Base-by-base conservation (phyloP, 192 early-diverging fungal genomes). In the Physocladia obscura region DNA sequence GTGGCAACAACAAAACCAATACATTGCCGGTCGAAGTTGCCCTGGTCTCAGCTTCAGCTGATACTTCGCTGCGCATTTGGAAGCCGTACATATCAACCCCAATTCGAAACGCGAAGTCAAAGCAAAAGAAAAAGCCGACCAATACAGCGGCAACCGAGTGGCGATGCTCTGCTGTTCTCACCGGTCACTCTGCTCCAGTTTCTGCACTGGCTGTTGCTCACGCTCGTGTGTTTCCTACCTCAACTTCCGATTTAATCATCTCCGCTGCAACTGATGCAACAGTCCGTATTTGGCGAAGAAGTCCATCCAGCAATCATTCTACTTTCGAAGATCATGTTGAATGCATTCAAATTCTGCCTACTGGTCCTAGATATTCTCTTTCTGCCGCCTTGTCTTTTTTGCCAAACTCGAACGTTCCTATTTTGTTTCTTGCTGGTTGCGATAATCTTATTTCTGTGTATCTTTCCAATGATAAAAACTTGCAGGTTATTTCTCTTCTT, bases 381-480 rank as follows among this genome's bases (percentile, higher is more conserved):
- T 79, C 83, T 19, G 73, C 94, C 34, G 84, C 89, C 4, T 6
- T 96, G 31, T 78, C 87, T 0, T 86, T 79, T 39, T 74, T 94
- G 22, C 93, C 94, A 2, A 79, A 77, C 37, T 83, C 86, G 15
- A 74, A 69, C 56, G 75, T 84, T 85, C 81, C 49, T 24, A 74
- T 95, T 22, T 81, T 98, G 57, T 89, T 91, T 21, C 81, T 83
- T n/a, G 96, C 93, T 30, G 87, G 89, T 58, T 96, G 94, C 0
- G 93, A 97, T 71, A 85, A 82, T 69, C 75, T 78, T 50, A 76
- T 97, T 57, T 83, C 77, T 36, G 74, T 97, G 36, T 98, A 90
- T 54, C 74, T 84, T 35, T 70, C 76, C 38, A 57, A 64, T n/a
- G 51, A 57, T 39, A n/a, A 76, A 52, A 4, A 54, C 58, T 40